Evolutionary conservation across 2,329 filamentous ascomycete species (phyloP), one percentile per base, ranked within the genome.

Genomic region (Rhynchosporium graminicola): DNA sequence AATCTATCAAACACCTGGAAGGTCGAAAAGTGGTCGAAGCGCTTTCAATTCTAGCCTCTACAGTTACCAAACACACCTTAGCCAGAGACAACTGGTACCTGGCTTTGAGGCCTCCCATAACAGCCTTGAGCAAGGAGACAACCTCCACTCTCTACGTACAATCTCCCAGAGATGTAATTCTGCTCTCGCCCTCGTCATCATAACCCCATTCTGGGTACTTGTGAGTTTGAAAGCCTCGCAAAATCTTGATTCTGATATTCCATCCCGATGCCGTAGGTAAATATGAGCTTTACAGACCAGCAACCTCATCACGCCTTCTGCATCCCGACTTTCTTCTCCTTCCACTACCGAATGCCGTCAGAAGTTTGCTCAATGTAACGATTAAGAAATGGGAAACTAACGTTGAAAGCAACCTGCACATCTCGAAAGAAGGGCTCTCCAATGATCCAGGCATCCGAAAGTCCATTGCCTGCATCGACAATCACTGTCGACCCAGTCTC

Each of bases 371-470:
- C 13, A 57, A n/a, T 47, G 15, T 55, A 7, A 15, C 5, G 6
- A 29, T 54, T 12, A 36, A 36, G 5, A 6, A 36, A 36, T 6
- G 12, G 40, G 10, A 42, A 36, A 58, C 66, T 68, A 42, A 69
- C 69, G 59, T 70, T 59, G 50, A 70, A 69, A 48, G 63, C 67
- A 29, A 69, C 63, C 42, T 68, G 69, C 7, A 68, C 62, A 63
- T 69, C 68, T 59, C 67, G 60, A 56, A 68, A 70, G n/a, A 70
- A 68, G 1, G 67, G 66, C 59, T 70, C 68, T 28, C 69, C 69
- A 40, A 69, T 55, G 33, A 70, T 63, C 67, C 67, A 70, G 12
- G 62, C 33, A 59, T 68, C 64, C 29, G 55, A 59, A 9, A 69
- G 47, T n/a, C 67, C 67, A 54, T 64, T 62, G 1, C 58, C 62